Conservation (phyloP, 345 rosid species). For the Euclidium syriacum region DNA sequence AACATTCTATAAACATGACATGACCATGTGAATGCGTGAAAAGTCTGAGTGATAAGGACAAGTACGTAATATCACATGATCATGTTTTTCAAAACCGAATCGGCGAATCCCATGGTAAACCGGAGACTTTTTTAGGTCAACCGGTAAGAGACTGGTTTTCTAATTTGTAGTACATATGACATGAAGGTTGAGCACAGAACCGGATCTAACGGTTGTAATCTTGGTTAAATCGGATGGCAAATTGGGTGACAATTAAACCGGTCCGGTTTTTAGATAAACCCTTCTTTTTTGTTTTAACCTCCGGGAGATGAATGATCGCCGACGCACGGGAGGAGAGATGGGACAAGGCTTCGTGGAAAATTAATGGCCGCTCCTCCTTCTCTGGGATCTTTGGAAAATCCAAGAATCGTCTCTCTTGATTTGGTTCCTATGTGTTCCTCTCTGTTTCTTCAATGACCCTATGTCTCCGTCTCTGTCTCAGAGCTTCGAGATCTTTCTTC, state of each 20-base stretch:
- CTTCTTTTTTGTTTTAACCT: constrained; percentile 14
- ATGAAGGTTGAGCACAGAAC: neutral
- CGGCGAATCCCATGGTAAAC: neutral
- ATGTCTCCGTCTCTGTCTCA: constrained; percentile 37
- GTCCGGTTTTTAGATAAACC: constrained; percentile 26
- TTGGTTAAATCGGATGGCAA: neutral
- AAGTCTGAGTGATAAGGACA: neutral
- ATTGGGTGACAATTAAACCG: neutral
- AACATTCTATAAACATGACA: neutral
- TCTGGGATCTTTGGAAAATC: constrained; percentile 1
- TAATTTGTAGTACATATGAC: neutral
- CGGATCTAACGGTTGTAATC: neutral
- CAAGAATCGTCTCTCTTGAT: constrained; percentile 5
- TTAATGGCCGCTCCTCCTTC: constrained; percentile 37
- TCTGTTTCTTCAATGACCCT: constrained; percentile 57
- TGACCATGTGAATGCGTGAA: neutral
- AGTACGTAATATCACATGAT: neutral
- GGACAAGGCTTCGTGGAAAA: constrained; percentile 29
- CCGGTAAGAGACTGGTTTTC: neutral
- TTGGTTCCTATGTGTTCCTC: constrained; percentile 30
- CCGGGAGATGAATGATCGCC: constrained; percentile 30
- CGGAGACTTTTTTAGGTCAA: neutral
- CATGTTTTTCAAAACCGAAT: neutral
- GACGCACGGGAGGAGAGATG: constrained; percentile 34
- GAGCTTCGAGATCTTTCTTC: constrained; percentile 57